These are phyloP conservation scores for Ascochyta koolunga DNA, from an alignment of 2,329 filamentous ascomycete species.

Conservation along the genomic window DNA sequence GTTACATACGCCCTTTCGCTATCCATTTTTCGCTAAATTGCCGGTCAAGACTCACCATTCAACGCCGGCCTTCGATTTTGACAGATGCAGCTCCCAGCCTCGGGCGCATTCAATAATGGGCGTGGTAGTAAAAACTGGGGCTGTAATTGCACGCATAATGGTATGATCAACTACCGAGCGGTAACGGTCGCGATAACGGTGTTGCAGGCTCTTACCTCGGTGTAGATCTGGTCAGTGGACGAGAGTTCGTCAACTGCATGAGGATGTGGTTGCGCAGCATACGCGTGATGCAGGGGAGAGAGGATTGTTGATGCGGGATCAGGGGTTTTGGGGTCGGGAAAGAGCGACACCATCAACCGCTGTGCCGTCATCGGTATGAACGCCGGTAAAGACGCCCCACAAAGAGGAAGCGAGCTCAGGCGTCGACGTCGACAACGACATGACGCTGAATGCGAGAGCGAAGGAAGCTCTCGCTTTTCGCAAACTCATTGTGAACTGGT, in stretches of 20 bases:
- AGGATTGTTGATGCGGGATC: background rate
- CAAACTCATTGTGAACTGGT: slow-evolving; percentile 1
- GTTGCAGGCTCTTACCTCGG: slow-evolving; percentile 4
- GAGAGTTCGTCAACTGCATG: background rate
- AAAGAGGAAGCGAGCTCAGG: slow-evolving; percentile 1
- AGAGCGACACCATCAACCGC: background rate
- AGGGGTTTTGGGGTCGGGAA: background rate
- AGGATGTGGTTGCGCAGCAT: slow-evolving; percentile 11
- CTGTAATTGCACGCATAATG: slow-evolving; percentile 4
- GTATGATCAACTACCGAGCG: slow-evolving; percentile 5
- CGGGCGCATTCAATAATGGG: background rate
- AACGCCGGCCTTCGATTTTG: background rate
- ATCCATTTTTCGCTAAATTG: background rate
- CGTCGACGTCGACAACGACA: background rate
- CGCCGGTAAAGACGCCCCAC: background rate
- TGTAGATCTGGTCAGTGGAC: background rate
- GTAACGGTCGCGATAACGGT: slow-evolving; percentile 13
- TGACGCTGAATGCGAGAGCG: background rate
- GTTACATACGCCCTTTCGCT: background rate
- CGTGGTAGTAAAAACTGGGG: background rate
- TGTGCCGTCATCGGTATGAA: background rate
- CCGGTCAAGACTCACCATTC: slow-evolving; percentile 1
- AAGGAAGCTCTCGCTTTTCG: background rate
- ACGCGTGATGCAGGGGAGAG: slow-evolving; percentile 8
- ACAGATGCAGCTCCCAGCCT: slow-evolving; percentile 2